Evolutionary conservation across 129 eudicot genomes (phyloP), one percentile per base, ranked within the genome.

Genomic region (Oenanthe sinensis): DNA sequence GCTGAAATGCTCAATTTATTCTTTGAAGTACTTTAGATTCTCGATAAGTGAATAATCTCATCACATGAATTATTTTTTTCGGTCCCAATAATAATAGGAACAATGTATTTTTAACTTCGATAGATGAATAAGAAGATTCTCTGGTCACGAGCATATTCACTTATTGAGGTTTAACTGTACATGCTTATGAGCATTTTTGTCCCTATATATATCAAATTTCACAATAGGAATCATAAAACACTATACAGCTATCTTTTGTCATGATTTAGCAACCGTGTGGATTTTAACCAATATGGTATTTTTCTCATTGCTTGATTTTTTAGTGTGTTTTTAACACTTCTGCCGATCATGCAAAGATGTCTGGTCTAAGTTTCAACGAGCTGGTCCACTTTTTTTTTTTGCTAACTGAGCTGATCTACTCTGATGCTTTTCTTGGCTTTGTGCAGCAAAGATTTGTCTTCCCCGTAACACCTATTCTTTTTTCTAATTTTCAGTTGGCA

Each of bases 401-500:
- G 28, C 63, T 7, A n/a, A 58, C 28, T 58, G 67, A 58, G 67
- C 6, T 67, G 22, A 33, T 67, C 39, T 17, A 2, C 40, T 22
- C 39, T 45, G 15, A 67, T 39, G 13, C 11, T 24, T 63, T 39
- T 36, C 46, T 16, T 39, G 2, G n/a, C 15, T 22, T 60, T 19
- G 11, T 75, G 62, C 30, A 11, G 24, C 5, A 26, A 1, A 16
- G 40, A 33, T 30, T 8, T 71, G 5, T 69, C 49, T 55, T 76
- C 68, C 39, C 62, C 69, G 10, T 50, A 19, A 75, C 71, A 54
- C 45, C 73, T 50, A 79, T 15, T 30, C 26, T n/a, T 65, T 78
- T 65, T 60, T 60, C 36, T 49, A 78, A 70, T 78, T 68, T 84
- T 81, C 87, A 95, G 98, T 76, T 95, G 96, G 97, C 97, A 91